Evolutionary conservation across 1,139 yeast species (phyloP), one percentile per base, ranked within the genome.

Genomic region (Pichia sp.): DNA sequence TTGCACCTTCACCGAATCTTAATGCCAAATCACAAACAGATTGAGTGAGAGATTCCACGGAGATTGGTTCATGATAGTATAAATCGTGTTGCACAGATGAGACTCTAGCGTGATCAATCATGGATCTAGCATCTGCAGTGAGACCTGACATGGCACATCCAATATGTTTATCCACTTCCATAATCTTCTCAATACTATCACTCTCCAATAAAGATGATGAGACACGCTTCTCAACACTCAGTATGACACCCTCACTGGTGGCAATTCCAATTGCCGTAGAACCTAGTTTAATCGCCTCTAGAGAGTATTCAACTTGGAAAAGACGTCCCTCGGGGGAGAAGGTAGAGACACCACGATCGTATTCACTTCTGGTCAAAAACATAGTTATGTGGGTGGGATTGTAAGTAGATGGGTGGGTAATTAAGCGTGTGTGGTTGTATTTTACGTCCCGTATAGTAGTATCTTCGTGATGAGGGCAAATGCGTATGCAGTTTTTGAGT

Each of bases 71-170:
- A 60, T 93, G 93, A 55, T 84, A 93, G 59, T 86, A 83, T 55
- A 93, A 70, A 49, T 81, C 74, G 61, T 93, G 98, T 49, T 88
- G 86, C 48, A 84, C 75, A 33, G 96, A 80, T 35, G 91, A 77
- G 17, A 87, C 95, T 53, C 98, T 73, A 18, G 99, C 98, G 56
- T 93, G 99, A 56, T 93, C 98, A 56, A 93, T 86, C 95, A 93
- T 87, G 22, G 96, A 84, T 55, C 98, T 73, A 15, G 98, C 99
- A 65, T 93, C 99, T 4, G 99, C 98, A 2, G 98, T 91, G 49
- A 93, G 71, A 8, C 99, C 99, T 48, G 94, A 80, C 96, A 93
- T 91, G 53, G 99, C 98, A 66, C 96, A 87, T 30, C 99, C 98
- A 42, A 93, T 79, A 59, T 93, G 98, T 38, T 68, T 68, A 56